Evolutionary conservation across 306 rosid species (phyloP), one percentile per base, ranked within the genome.

Genomic region (Corylus heterophylla): DNA sequence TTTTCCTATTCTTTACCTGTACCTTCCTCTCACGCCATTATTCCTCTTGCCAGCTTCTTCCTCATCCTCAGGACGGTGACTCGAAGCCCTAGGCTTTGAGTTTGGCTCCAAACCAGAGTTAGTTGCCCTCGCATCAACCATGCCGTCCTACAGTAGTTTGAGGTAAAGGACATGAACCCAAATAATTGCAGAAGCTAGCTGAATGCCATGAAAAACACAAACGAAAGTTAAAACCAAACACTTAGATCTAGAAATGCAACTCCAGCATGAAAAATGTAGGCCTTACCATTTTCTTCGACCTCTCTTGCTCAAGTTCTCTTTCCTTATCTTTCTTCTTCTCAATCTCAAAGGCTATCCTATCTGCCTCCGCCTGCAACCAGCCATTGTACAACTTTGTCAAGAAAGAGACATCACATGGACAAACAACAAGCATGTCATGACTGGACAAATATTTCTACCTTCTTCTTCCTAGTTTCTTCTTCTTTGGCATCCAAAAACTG

Each of bases 161-260:
- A 96, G 99, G 99, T 85, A 96, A 96, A 93, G 96, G 98, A 89
- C 93, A 96, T 96, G 99, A 96, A 89, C 99, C 99, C 98, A 93
- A 93, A 96, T 93, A 91, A 95, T 95, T 93, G 99, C 94, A 93
- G 99, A 95, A 95, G 97, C 98, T 91, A 89, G 96, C 99, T 96
- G 98, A 96, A 83, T 78, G 90, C 91, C 89, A 89, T 88, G 89
- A 85, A 91, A 88, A 93, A 93, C 93, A 92, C 88, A 81, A 86
- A 84, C 88, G 69, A 50, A 90, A 91, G 98, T 96, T 91, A 96
- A 90, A 88, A 88, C 89, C 89, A 87, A 96, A 85, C 82, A 85
- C 88, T 58, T 77, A 79, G 74, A 86, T 79, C 87, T 71, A 85
- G 64, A 80, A 88, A 80, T 79, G 83, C 45, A 88, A 82, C 88